Conservation (phyloP, 805 yeast species). For the Phaffomyces thermotolerans region DNA sequence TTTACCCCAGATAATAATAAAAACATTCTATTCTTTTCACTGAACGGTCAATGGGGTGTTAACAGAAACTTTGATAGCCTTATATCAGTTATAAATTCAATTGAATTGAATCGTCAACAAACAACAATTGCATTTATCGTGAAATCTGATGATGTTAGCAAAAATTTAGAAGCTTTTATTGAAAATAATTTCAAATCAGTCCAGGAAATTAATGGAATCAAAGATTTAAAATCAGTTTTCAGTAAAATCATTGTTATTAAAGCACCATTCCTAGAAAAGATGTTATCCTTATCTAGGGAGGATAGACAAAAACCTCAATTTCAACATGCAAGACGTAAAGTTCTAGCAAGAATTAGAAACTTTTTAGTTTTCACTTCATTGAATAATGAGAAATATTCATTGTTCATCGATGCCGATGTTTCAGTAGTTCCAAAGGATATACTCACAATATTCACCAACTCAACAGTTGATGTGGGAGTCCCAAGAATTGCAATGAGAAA, state of each 20-base stretch:
- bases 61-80: constrained; percentile 28
- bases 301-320: constrained; percentile 11
- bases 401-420: constrained; percentile 30
- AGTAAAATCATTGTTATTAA: constrained; percentile 9
- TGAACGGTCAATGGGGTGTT: constrained; percentile 30
- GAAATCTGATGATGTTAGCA: constrained; percentile 1
- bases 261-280: constrained; percentile 17
- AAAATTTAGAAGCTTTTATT: neutral
- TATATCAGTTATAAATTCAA: constrained; percentile 23
- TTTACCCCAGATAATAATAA: constrained; percentile 5
- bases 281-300: constrained; percentile 9
- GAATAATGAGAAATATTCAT: constrained; percentile 21
- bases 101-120: constrained; percentile 20
- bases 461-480: constrained; percentile 26
- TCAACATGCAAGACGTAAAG: constrained; percentile 24
- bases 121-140: constrained; percentile 18
- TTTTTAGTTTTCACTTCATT: constrained; percentile 22
- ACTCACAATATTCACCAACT: constrained; percentile 18
- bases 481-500: constrained; percentile 25
- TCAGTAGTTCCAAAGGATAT: constrained; percentile 19
- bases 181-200: neutral
- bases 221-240: neutral
- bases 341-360: constrained; percentile 24
- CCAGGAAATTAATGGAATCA: neutral
- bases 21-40: constrained; percentile 17